Evolutionary conservation across 2,329 filamentous ascomycete genomes (phyloP), one percentile per base, ranked within the genome.

Genomic region (Fusarium odoratissimum): DNA sequence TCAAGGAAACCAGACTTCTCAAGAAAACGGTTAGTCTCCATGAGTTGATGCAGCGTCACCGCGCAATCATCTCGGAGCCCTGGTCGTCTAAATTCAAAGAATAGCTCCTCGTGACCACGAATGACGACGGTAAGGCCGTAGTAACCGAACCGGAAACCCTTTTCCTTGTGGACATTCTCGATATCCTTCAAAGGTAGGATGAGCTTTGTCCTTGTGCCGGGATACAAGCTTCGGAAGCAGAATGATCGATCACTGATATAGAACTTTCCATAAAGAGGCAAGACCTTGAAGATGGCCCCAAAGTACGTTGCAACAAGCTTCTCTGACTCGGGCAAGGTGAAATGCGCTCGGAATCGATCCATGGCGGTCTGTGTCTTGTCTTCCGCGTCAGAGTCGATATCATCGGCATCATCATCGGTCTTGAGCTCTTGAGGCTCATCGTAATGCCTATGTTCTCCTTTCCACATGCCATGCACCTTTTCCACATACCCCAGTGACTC

Each of bases 401-500:
- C 84, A n/a, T 89, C 67, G 11, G 6, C 67, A n/a, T 70, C 66
- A 8, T 90, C 88, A 48, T 90, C 88, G 4, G 85, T 84, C 35
- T 83, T 84, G 45, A 88, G 82, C 28, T 84, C 87, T 48, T 83
- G 80, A 5, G 86, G 86, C 46, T 89, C 92, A 55, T 92, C 91
- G 77, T 98, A 99, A 81, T 98, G 95, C 77, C 92, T 95, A 76
- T 92, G 91, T 17, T 94, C 94, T 38, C 96, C 96, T 74, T 95
- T 93, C 91, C 96, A 96, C 93, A 98, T 98, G 41, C 95, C 95
- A 0, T 95, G 97, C 1, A 98, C 95, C 81, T 98, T 98, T 79
- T 97, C 95, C 37, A 97, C 92, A 79, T 98, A 98, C 4, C 94
- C 95, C 91, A 97, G 97, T 1, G 95, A 97, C 80, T 98, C 95